Evolutionary conservation across 192 early-diverging fungal species (phyloP), one percentile per base, ranked within the genome.

Genomic region (Coemansia sp.): DNA sequence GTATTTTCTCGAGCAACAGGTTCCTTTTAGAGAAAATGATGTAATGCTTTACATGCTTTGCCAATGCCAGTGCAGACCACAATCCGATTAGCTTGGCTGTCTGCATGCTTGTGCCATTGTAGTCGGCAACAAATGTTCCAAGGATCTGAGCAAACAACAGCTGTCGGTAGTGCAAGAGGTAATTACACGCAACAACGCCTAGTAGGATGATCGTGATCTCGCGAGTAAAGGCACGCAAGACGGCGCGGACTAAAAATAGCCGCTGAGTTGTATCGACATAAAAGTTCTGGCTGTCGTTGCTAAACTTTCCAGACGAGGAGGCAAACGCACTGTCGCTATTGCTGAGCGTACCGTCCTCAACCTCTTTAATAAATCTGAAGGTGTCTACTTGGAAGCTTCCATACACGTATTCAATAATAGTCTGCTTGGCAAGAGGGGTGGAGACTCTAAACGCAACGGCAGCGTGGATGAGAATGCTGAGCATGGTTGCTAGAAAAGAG

Each of bases 11-110:
- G 29, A 54, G 4, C 27, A 31, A 25, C 12, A 54, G 15, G 51
- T 29, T n/a, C 27, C 14, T 54, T 31, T 54, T 54, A 1, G 51
- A 54, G 27, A 15, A 31, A 4, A 54, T 8, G 29, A 54, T 54
- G 27, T 54, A 54, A 1, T 54, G 51, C 10, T 32, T 31, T 31
- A 25, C 51, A 17, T 31, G 51, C 11, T 54, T 54, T 32, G 27
- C 51, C 51, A 63, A 19, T n/a, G 54, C 61, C 19, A 71, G 43
- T 3, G 22, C 27, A 27, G 25, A 45, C 69, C 69, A 71, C 24
- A 43, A 20, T 5, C 17, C 56, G 60, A 71, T 38, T 29, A 60
- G 14, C 62, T 53, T 47, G 4, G 49, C 2, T 6, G 51, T 40
- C 12, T 25, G n/a, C 22, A n/a, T 17, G 8, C 20, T 24, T 1